A percentile compares a stretch with the other conserved stretches of the same genome.
Conservation (phyloP, 1,284 basidiomycete genomes). For the Peniophora sp. region DNA sequence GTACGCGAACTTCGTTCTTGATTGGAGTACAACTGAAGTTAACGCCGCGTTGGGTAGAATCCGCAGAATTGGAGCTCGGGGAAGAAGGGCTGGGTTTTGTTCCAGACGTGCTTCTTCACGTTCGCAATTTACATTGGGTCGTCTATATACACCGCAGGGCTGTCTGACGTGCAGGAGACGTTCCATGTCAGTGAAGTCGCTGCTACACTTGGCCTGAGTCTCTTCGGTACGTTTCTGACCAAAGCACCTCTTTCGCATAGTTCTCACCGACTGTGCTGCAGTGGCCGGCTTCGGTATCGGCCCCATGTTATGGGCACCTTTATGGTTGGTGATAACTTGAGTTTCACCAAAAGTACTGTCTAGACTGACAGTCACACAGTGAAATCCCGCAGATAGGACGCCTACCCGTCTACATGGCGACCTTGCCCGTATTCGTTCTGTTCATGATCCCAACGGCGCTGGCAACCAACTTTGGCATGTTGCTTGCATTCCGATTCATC, state of each 20-base stretch:
- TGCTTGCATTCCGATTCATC: conserved; percentile 59
- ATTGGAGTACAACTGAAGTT: too few species aligned
- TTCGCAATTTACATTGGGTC: conserved; percentile 42
- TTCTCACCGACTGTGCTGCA: too few species aligned
- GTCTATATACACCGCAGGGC: conserved; percentile 32
- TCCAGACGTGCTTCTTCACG: conserved; percentile 46
- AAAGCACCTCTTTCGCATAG: too few species aligned
- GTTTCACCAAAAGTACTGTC: too few species aligned
- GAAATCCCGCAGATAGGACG: conserved; percentile 35
- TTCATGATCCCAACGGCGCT: conserved; percentile 54
- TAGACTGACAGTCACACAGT: too few species aligned
- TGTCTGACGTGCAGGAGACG: conserved; percentile 33
- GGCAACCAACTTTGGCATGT: conserved; percentile 42
- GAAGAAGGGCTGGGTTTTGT: conserved; percentile 29
- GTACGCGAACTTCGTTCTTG: conserved; percentile 10
- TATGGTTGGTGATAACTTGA: too few species aligned
- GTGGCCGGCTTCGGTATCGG: conserved; percentile 23
- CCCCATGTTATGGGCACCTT: conserved; percentile 8
- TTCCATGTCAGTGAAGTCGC: conserved; percentile 43
- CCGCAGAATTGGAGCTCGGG: conserved; percentile 8
- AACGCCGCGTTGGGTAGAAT: conserved; percentile 4
- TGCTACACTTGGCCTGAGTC: conserved; percentile 24
- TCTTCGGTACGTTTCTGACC: conserved; percentile 24
- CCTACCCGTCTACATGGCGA: conserved; percentile 43
- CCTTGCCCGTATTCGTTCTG: conserved; percentile 46